Percentiles rank a stretch among this genome's conserved stretches.
Evolutionary conservation across 495 filamentous ascomycete genomes (phyloP).

Genomic region (Staphylotrichum longicolle): DNA sequence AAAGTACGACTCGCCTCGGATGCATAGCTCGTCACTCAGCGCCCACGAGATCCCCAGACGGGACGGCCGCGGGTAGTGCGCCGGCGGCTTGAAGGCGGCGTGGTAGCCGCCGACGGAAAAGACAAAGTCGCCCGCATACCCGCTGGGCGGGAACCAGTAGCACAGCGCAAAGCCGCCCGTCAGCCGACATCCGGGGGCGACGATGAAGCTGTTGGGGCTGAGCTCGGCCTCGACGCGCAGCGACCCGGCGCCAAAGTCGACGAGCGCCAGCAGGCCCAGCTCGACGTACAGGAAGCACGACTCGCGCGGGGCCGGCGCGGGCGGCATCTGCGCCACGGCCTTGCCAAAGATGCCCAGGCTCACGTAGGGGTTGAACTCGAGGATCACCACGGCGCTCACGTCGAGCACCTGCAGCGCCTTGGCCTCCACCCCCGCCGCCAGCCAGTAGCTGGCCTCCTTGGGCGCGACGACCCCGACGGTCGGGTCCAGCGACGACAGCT

Average conservation of each 20-base stretch:
- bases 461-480: too few species aligned
- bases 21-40: slow-evolving; percentile 32
- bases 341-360: slow-evolving; percentile 34
- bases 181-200: slow-evolving; percentile 45
- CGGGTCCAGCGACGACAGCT: too few species aligned
- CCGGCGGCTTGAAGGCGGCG: slow-evolving; percentile 37
- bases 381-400: too few species aligned
- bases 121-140: slow-evolving; percentile 45
- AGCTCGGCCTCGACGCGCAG: slow-evolving; percentile 45
- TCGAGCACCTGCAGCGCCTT: too few species aligned
- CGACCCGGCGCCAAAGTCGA: slow-evolving; percentile 41
- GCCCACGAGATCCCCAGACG: slow-evolving; percentile 47
- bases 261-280: slow-evolving; percentile 36
- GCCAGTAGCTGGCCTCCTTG: too few species aligned
- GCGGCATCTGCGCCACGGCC: slow-evolving; percentile 19
- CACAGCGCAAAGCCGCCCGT: slow-evolving; percentile 50
- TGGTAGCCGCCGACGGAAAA: slow-evolving; percentile 55
- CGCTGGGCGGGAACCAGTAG: slow-evolving; percentile 41
- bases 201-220: slow-evolving; percentile 43
- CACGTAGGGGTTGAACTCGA: slow-evolving; percentile 44
- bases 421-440: too few species aligned
- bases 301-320: slow-evolving; percentile 8
- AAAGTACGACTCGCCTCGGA: slow-evolving; percentile 49
- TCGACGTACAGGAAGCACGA: slow-evolving; percentile 40
- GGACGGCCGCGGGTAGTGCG: slow-evolving; percentile 45